Evolutionary conservation across 2,329 filamentous ascomycete species (phyloP).

Genomic region (Pseudocercospora crystallina): DNA sequence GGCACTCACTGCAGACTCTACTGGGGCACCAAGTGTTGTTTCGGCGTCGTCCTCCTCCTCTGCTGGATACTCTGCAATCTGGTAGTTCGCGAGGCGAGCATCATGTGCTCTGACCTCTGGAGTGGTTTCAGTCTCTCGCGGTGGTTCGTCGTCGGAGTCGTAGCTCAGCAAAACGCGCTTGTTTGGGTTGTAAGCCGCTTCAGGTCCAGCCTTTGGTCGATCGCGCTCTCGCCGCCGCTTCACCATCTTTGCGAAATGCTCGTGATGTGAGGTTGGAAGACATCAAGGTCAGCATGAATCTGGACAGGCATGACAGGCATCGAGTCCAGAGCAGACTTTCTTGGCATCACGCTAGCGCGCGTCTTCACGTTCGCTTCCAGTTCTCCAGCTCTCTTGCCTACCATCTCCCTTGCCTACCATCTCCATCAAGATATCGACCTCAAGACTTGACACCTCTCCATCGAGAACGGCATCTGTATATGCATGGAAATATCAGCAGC

Average conservation of each 20-base stretch:
- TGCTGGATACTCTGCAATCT: constrained; percentile 16
- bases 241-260: constrained; percentile 15
- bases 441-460: no score
- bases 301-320: no score
- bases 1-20: neutral
- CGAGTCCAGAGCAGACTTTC: no score
- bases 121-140: neutral
- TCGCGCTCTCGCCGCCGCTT: constrained; percentile 35
- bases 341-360: no score
- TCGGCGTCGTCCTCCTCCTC: constrained; percentile 15
- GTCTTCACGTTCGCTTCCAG: no score
- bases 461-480: no score
- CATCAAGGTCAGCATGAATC: no score
- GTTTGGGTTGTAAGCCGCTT: constrained; percentile 32
- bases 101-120: constrained; percentile 2
- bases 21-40: constrained; percentile 1
- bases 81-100: constrained; percentile 17
- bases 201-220: constrained; percentile 31
- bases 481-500: no score
- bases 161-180: constrained; percentile 37
- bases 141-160: constrained; percentile 28
- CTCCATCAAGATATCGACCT: no score
- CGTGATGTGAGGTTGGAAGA: neutral
- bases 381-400: no score
- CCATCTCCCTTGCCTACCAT: no score